Percentiles rank a stretch among this genome's conserved stretches.
Evolutionary conservation across 2,329 filamentous ascomycete species (phyloP).

Genomic region (Paecilomyces variotii): DNA sequence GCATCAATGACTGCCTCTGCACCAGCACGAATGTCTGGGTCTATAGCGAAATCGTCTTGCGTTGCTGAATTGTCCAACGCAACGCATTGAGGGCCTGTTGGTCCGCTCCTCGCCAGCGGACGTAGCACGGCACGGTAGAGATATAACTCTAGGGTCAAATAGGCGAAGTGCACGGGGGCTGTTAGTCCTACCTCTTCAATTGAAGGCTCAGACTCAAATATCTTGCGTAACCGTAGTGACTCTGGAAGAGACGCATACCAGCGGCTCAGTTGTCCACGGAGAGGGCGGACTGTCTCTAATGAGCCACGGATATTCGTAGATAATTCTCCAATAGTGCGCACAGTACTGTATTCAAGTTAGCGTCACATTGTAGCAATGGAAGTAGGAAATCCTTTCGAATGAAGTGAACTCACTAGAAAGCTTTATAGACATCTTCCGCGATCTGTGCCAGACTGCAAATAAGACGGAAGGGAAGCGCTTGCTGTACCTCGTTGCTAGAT

Average conservation of each 20-base stretch:
- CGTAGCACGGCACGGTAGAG: constrained; percentile 26
- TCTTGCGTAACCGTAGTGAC: constrained; percentile 18
- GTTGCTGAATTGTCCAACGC: constrained; percentile 13
- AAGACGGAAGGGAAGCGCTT: constrained; percentile 20
- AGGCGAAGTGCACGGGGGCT: constrained; percentile 24
- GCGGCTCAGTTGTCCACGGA: constrained; percentile 20
- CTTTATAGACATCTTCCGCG: constrained; percentile 23
- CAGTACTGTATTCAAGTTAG: constrained; percentile 13
- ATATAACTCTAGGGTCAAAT: constrained; percentile 27
- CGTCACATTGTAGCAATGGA: background rate
- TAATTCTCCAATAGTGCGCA: constrained; percentile 21
- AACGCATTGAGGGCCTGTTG: constrained; percentile 14
- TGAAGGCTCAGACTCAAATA: constrained; percentile 15
- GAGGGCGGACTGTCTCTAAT: constrained; percentile 17
- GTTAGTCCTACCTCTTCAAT: constrained; percentile 8
- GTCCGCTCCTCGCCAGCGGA: constrained; percentile 17
- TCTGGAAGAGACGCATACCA: constrained; percentile 25
- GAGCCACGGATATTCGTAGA: constrained; percentile 22
- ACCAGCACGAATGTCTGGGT: background rate
- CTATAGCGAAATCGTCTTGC: background rate
- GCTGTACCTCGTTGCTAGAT: constrained; percentile 11
- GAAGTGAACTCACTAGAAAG: constrained; percentile 19
- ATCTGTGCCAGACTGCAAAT: constrained; percentile 20
- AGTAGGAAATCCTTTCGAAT: background rate
- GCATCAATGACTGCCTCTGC: constrained; percentile 18